Conservation (phyloP, 2,329 filamentous ascomycete species). For the Pyrenophora seminiperda region DNA sequence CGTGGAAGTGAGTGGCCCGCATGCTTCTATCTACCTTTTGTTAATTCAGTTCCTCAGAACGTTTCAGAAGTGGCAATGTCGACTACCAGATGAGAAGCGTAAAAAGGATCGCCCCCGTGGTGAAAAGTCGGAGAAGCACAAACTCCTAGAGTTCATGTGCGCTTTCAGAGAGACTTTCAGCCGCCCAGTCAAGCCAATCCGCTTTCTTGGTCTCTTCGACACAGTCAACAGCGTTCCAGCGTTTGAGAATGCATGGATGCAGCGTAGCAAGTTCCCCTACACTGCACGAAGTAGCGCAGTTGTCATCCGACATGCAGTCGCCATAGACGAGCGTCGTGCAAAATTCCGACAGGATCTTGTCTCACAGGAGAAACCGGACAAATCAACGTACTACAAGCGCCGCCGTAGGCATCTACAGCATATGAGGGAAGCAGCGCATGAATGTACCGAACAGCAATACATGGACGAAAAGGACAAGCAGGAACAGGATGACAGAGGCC, state of each 20-base stretch:
- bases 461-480: slow-evolving; percentile 15
- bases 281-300: slow-evolving; percentile 60
- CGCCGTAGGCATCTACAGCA: slow-evolving; percentile 32
- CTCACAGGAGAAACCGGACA: slow-evolving; percentile 49
- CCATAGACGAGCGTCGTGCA: slow-evolving; percentile 71
- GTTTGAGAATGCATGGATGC: slow-evolving; percentile 78
- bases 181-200: slow-evolving; percentile 72
- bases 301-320: slow-evolving; percentile 71
- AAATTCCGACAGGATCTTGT: slow-evolving; percentile 75
- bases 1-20: slow-evolving; percentile 65
- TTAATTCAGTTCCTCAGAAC: slow-evolving; percentile 47
- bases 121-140: slow-evolving; percentile 58
- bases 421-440: slow-evolving; percentile 15
- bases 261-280: slow-evolving; percentile 75
- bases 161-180: slow-evolving; percentile 82
- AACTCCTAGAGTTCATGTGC: slow-evolving; percentile 76
- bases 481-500: slow-evolving; percentile 20
- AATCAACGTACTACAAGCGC: slow-evolving; percentile 34
- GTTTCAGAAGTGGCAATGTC: slow-evolving; percentile 73
- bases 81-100: slow-evolving; percentile 45
- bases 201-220: slow-evolving; percentile 79
- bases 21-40: neutral
- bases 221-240: slow-evolving; percentile 80
- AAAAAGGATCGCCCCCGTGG: slow-evolving; percentile 43
- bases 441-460: slow-evolving; percentile 18